Evolutionary conservation across 306 rosid genomes (phyloP), one percentile per base, ranked within the genome.

Genomic region (Dalbergia cultrata): DNA sequence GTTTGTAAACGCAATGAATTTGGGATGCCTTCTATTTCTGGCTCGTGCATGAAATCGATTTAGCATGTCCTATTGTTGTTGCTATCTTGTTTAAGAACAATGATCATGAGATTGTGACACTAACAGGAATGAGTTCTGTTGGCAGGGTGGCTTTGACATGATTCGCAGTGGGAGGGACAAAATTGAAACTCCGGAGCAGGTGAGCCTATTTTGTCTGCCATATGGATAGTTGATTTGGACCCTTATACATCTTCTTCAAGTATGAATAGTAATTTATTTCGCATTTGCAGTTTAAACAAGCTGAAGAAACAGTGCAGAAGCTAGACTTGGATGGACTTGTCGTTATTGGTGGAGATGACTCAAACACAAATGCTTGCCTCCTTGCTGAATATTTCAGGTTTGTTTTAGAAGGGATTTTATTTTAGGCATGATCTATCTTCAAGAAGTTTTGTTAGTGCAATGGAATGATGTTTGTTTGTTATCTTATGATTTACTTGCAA

Each of bases 151-250:
- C 44, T 96, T 96, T 85, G 99, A 96, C 89, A 96, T 96, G 98
- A 96, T 96, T 77, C 83, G 97, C 72, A 96, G 99, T 80, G 99
- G 99, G 81, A 90, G 99, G 86, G 99, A 96, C 91, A 96, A 96
- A 86, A 93, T 96, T 84, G 99, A 96, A 89, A 93, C 99, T 64
- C 98, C 98, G 34, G 98, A 93, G 79, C 99, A 96, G 98, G 99
- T 89, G 70, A 63, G 79, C 43, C 62, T 64, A 60, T 56, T 60
- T 60, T 65, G 53, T 78, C 66, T 71, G 43, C 67, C 58, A 58
- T 41, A 12, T 81, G 35, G 13, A 44, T 61, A 17, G 21, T 63
- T 60, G 50, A 66, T 33, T 52, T 77, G 66, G 68, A 13, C 64
- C 67, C 75, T 61, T 49, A 6, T 67, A 43, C 26, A 57, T 77